Conservation (phyloP, 202 grass and related monocot species). For the Zoysia matrella region DNA sequence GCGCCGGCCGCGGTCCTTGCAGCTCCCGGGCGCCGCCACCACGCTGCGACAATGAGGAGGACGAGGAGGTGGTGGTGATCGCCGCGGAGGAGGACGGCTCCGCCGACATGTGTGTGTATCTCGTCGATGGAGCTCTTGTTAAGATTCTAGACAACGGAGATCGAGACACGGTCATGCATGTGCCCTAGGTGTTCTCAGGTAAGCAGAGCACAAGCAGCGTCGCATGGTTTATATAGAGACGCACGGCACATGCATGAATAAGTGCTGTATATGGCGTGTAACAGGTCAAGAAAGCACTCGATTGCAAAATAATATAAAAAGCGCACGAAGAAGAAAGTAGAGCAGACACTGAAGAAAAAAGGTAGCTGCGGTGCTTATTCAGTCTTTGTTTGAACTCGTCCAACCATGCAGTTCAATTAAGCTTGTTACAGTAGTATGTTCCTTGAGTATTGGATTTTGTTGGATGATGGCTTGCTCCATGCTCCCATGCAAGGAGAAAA, state of each 20-base stretch:
- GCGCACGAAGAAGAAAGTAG: neutral
- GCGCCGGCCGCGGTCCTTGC: constrained; percentile 74
- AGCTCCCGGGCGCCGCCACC: neutral
- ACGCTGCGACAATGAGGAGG: neutral
- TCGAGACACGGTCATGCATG: neutral
- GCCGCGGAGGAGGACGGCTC: neutral
- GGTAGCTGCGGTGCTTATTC: neutral
- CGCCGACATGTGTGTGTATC: neutral
- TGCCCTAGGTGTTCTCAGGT: neutral
- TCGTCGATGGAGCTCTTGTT: no score
- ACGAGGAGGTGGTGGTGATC: neutral
- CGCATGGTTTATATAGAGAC: neutral
- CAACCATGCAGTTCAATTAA: neutral
- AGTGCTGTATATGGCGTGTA: constrained; percentile 4
- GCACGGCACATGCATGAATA: no score
- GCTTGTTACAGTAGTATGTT: no score
- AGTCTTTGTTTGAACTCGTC: constrained; percentile 22
- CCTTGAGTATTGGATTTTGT: no score
- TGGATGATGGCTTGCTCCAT: no score
- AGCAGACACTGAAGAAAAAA: neutral
- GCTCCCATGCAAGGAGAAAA: no score
- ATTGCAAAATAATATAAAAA: constrained; percentile 37
- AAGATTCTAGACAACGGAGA: no score
- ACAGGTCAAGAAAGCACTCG: constrained; percentile 48
- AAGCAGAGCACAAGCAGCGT: neutral